Percentiles rank a stretch among this genome's conserved stretches.
Conservation (phyloP, 345 rosid genomes). For the Adansonia digitata region DNA sequence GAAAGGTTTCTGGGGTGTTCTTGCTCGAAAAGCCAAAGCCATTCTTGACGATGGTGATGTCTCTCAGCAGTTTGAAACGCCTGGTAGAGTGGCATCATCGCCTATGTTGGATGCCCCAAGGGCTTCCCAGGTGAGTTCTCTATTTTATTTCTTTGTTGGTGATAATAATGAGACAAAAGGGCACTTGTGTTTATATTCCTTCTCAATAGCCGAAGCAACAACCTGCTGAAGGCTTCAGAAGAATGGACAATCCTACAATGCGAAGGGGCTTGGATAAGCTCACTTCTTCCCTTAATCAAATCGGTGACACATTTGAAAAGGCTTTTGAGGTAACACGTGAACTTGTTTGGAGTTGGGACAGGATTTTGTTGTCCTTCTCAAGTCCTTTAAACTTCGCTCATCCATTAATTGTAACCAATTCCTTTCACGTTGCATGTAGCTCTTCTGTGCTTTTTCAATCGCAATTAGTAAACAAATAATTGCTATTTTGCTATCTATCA, state of each 20-base stretch:
- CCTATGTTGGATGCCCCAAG: constrained; percentile 35
- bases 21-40: constrained; percentile 88
- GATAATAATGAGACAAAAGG: neutral
- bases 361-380: neutral
- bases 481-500: neutral
- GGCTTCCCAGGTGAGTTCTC: constrained; percentile 49
- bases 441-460: neutral
- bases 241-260: constrained; percentile 57
- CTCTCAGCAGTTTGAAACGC: constrained; percentile 17
- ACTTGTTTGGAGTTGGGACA: neutral
- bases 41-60: constrained; percentile 59
- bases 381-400: neutral
- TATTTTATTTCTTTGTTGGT: neutral
- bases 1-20: constrained; percentile 81
- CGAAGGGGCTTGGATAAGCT: constrained; percentile 72
- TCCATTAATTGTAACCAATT: too few relatives aligned
- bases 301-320: constrained; percentile 85
- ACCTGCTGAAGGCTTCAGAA: constrained; percentile 30
- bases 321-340: constrained; percentile 54
- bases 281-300: constrained; percentile 71
- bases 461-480: neutral
- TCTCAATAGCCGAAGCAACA: constrained; percentile 28
- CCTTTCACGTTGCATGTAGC: neutral
- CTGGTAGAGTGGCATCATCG: constrained; percentile 24
- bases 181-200: neutral